These are phyloP conservation scores for Beverwykella pulmonaria DNA, from an alignment of 495 filamentous ascomycete genomes.

Conservation along the genomic window DNA sequence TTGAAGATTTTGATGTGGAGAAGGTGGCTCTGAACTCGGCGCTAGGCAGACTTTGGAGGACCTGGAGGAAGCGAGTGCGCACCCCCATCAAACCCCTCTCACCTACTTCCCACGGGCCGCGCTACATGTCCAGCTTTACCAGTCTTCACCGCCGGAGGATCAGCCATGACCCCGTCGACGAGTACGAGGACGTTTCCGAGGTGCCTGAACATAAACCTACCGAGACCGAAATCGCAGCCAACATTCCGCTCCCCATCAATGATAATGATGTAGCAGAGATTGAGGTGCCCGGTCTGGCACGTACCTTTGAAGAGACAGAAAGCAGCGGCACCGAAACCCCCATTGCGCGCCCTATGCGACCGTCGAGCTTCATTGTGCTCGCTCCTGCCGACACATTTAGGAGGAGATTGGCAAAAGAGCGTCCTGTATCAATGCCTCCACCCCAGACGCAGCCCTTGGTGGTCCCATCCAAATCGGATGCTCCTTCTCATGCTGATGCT, in stretches of 20 bases:
- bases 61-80: constrained; percentile 86
- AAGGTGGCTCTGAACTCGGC: constrained; percentile 86
- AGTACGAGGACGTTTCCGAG: constrained; percentile 26
- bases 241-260: constrained; percentile 66
- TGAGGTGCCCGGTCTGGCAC: constrained; percentile 65
- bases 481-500: background rate
- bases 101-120: constrained; percentile 15
- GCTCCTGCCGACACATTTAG: constrained; percentile 20
- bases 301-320: constrained; percentile 62
- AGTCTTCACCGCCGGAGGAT: constrained; percentile 26
- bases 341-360: constrained; percentile 26
- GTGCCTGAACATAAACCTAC: constrained; percentile 44
- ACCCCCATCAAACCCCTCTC: constrained; percentile 42
- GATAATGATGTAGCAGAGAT: constrained; percentile 75
- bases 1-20: constrained; percentile 92
- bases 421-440: constrained; percentile 35
- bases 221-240: constrained; percentile 48
- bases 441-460: constrained; percentile 11
- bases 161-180: constrained; percentile 31
- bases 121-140: constrained; percentile 26
- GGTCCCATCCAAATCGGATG: too few species aligned
- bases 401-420: constrained; percentile 7
- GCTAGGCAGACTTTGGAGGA: constrained; percentile 87
- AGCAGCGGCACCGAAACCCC: constrained; percentile 46
- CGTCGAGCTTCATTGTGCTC: constrained; percentile 35